Base-by-base conservation (phyloP, 805 yeast species). In the Wickerhamomyces chambardii region DNA sequence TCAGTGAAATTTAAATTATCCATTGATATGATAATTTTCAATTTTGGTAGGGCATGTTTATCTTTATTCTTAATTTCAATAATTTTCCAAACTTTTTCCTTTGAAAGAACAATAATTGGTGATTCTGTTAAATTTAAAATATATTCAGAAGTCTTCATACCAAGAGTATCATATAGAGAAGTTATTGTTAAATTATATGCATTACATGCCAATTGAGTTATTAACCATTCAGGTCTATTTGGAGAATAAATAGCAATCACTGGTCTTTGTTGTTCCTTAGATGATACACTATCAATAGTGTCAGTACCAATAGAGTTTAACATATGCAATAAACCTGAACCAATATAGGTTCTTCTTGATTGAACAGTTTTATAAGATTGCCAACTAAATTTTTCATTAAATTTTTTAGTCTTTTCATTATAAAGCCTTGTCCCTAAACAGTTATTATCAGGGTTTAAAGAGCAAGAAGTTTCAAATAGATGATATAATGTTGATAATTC, bases 171-270 rank as follows among this genome's bases (percentile, higher is more conserved):
- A 47, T 73, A 73, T n/a, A 73, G 49, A 1, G 74, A 66, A 5
- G 75, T 73, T 33, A 60, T 59, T 3, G 71, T 50, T 28, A 63
- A 64, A 52, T 66, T 61, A 58, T 70, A 75, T 15, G 73, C 65
- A 28, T 63, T 64, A 46, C 82, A 75, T 1, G 86, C 84, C 45
- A 79, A 51, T 48, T 79, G 86, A 17, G 81, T 55, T 12, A 79
- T 47, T 15, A 65, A 59, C 92, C 92, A 82, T 55, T 81, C 84
- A 11, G 66, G 59, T 33, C 78, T 59, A 50, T 79, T 80, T 29
- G 64, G 59, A 15, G 81, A 66, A 47, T 72, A 70, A 6, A 80
- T 45, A 3, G 80, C 59, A 22, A 78, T 69, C 22, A 74, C 58
- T 44, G 73, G 76, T 34, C 59, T 56, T 17, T 58, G 22, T n/a